Base-by-base conservation (phyloP, 345 rosid genomes). In the Nephelium lappaceum region DNA sequence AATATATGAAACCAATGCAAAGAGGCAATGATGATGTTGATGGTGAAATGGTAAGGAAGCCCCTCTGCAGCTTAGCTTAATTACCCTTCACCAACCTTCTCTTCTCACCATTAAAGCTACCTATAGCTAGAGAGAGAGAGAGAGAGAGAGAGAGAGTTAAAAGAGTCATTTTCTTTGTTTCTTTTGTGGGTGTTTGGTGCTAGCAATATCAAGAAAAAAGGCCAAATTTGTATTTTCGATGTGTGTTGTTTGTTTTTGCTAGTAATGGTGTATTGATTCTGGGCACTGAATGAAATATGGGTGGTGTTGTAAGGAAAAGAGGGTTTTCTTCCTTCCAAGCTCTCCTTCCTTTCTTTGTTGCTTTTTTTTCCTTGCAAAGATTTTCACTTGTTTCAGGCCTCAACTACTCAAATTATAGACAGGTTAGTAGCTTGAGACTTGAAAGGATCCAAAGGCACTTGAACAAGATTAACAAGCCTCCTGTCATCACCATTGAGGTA, bases 401-500 rank as follows among this genome's bases (percentile, higher is more conserved):
- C 73, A 88, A 95, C 77, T 76, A 84, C 87, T 87, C 93, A 0
- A 88, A 75, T 45, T 82, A 71, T 21, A 92, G 87, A 73, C 88
- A 86, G 88, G 93, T 94, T 7, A 91, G 97, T 68, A 81, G 88
- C 77, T 80, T 91, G 86, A 94, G 99, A 79, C 86, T 94, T 72
- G 84, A 81, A 55, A 90, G 99, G 84, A 94, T 97, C 24, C 93
- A 86, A 23, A 91, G 81, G 80, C 99, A 92, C 83, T 78, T 97
- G 88, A 83, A 90, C 77, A 92, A 86, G 74, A 87, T 97, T 70
- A 97, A 94, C 91, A 97, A 97, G 83, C 90, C 94, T 51, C 82
- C 98, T 70, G 84, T 93, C 75, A 72, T 93, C 57, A 92, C 92
- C 90, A 90, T 97, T 51, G 83, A 91, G 98, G 99, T 94, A 77